Conservation (phyloP, 2,329 filamentous ascomycete species). For the Penicillium hordei region DNA sequence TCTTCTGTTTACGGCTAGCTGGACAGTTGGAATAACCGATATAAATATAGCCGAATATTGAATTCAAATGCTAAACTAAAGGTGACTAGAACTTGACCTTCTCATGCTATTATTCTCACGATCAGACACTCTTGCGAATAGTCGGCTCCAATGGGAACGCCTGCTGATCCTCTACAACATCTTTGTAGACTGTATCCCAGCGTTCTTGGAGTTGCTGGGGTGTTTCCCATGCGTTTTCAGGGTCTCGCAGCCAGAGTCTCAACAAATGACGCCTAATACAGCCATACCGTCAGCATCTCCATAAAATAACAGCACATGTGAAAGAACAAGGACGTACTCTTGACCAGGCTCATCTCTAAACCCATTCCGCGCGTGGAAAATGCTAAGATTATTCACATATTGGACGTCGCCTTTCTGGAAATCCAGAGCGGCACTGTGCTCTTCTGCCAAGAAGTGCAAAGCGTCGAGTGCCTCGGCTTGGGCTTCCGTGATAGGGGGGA, state of each 20-base stretch:
- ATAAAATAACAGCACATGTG: not conserved
- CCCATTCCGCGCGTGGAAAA: constrained; percentile 53
- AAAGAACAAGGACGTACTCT: constrained; percentile 32
- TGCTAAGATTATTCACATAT: constrained; percentile 54
- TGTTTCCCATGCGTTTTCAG: constrained; percentile 48
- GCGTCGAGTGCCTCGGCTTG: constrained; percentile 56
- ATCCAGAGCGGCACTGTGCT: constrained; percentile 44
- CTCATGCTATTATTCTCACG: not conserved
- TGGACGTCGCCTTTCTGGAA: constrained; percentile 53
- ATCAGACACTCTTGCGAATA: constrained; percentile 26
- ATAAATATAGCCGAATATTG: not conserved
- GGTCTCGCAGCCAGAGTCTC: constrained; percentile 50
- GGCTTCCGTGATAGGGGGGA: constrained; percentile 53
- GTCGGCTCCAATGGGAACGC: constrained; percentile 47
- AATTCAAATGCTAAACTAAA: not conserved
- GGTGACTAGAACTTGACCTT: not conserved
- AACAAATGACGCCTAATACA: constrained; percentile 46
- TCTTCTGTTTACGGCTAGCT: not conserved
- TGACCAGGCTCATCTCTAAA: constrained; percentile 44
- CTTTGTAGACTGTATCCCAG: constrained; percentile 46
- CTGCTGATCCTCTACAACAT: constrained; percentile 41
- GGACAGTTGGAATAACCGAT: not conserved
- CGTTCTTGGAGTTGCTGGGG: constrained; percentile 38
- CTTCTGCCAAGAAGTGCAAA: constrained; percentile 51
- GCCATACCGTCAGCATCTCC: constrained; percentile 2